A percentile compares a stretch with the other conserved stretches of the same genome.
Conservation (phyloP, 2,329 filamentous ascomycete genomes). For the Capronia americana region DNA sequence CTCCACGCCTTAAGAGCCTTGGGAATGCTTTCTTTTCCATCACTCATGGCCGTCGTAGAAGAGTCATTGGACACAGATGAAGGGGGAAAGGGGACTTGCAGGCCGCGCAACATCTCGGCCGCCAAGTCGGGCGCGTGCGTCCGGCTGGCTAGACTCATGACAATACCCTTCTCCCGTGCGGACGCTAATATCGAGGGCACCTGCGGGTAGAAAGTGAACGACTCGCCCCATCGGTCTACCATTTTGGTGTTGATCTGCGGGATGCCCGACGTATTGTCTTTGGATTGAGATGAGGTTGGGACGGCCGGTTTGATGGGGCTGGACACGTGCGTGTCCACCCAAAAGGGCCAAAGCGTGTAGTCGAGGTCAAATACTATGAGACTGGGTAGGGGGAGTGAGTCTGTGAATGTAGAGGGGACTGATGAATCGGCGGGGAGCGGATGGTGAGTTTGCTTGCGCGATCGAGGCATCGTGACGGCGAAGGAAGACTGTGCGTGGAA, state of each 20-base stretch:
- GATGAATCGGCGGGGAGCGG: constrained; percentile 21
- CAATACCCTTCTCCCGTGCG: constrained; percentile 61
- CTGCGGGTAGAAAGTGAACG: constrained; percentile 73
- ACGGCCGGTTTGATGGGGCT: constrained; percentile 68
- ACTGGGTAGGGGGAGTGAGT: constrained; percentile 75
- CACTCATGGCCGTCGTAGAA: constrained; percentile 21
- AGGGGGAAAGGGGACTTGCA: constrained; percentile 63
- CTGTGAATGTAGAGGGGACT: constrained; percentile 60
- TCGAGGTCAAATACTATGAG: constrained; percentile 94
- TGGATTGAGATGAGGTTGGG: neutral
- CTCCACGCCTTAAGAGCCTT: constrained; percentile 59
- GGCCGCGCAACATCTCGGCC: constrained; percentile 76
- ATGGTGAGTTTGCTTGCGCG: constrained; percentile 13
- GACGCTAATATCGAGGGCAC: constrained; percentile 71
- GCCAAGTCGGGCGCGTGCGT: constrained; percentile 81
- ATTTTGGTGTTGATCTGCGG: constrained; percentile 29
- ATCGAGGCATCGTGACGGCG: constrained; percentile 17
- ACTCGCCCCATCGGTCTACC: constrained; percentile 62
- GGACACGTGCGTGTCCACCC: constrained; percentile 91
- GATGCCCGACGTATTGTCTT: constrained; percentile 50
- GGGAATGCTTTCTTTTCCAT: constrained; percentile 58
- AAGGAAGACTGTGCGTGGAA: constrained; percentile 2
- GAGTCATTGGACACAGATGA: constrained; percentile 18
- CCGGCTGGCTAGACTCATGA: constrained; percentile 77
- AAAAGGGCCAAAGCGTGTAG: constrained; percentile 99